Percentiles rank a stretch among this genome's conserved stretches.
phyloP scores from a whole-genome alignment of 495 filamentous ascomycete genomes.

The Neurospora discreta region DNA sequence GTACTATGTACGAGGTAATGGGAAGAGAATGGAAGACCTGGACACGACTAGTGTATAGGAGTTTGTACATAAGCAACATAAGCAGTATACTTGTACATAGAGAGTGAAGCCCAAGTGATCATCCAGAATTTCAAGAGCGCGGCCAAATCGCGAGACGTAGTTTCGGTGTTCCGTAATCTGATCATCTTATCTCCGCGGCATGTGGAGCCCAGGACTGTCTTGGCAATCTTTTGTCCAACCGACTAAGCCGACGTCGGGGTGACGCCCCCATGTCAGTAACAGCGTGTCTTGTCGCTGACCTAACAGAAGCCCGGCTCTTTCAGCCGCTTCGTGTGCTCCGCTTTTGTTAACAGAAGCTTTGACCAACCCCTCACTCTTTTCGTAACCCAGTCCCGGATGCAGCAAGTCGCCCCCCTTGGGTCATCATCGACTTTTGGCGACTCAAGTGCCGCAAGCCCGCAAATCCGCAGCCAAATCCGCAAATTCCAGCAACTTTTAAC shows the following conservation, averaged over 20 bases:
- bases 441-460: slow-evolving; percentile 18
- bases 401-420: slow-evolving; percentile 20
- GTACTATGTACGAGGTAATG: not conserved
- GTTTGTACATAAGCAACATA: no score
- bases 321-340: not conserved
- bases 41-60: no score
- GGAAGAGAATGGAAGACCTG: not conserved
- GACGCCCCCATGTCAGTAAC: slow-evolving; percentile 5
- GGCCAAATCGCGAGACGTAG: not conserved
- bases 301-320: not conserved
- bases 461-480: not conserved
- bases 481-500: slow-evolving; percentile 15
- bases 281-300: not conserved
- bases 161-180: slow-evolving; percentile 18
- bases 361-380: slow-evolving; percentile 4
- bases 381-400: not conserved
- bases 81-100: no score
- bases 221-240: not conserved
- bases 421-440: slow-evolving; percentile 13
- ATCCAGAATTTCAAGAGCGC: not conserved
- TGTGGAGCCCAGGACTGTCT: slow-evolving; percentile 1
- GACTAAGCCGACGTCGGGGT: slow-evolving; percentile 22
- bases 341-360: slow-evolving; percentile 14
- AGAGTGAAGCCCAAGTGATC: not conserved
- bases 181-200: slow-evolving; percentile 27